Base-by-base conservation (phyloP, 768 basidiomycete genomes). In the Coprinopsis strossmayeri region DNA sequence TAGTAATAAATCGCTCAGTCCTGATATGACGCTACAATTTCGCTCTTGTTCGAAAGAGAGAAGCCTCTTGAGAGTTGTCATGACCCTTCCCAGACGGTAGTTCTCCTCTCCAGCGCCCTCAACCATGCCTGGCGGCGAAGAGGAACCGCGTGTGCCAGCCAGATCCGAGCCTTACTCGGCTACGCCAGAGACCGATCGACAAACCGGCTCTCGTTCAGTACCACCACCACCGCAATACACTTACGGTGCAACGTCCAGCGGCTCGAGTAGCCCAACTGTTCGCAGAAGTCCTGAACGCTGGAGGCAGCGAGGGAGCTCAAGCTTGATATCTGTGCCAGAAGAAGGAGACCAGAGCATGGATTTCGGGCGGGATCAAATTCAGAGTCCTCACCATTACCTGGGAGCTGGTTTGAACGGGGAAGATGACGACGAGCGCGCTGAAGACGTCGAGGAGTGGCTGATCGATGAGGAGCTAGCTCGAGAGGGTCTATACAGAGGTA, bases 331-430 rank as follows among this genome's bases (percentile, higher is more conserved):
- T 2, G 41, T 49, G 11, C 48, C 41, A 10, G 48, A 49, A 32
- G 48, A 76, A 70, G 46, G 80, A 78, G 1, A 70, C 70, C 83
- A 87, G 60, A 70, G 84, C 79, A 52, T 48, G 48, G 48, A 42
- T 18, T 49, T 49, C 48, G 43, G 20, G 37, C n/a, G 27, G 5
- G n/a, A 11, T 7, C 43, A 11, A 23, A 5, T 26, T 26, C 17
- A 12, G 45, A 20, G 34, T 5, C 24, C 56, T 5, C 26, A 30
- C 34, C 56, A 57, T 37, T 21, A 51, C 3, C 54, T 46, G 15
- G 53, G 55, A 9, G 57, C 51, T 15, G 59, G 58, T 17, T 56
- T 64, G 38, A 35, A 21, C 21, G 49, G 50, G 37, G 58, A 53
- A 3, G 55, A 59, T 26, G 62, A 60, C 5, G 67, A 61, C 12